phyloP scores from a whole-genome alignment of 2,329 filamentous ascomycete genomes.

The Fragosphaeria purpurea region DNA sequence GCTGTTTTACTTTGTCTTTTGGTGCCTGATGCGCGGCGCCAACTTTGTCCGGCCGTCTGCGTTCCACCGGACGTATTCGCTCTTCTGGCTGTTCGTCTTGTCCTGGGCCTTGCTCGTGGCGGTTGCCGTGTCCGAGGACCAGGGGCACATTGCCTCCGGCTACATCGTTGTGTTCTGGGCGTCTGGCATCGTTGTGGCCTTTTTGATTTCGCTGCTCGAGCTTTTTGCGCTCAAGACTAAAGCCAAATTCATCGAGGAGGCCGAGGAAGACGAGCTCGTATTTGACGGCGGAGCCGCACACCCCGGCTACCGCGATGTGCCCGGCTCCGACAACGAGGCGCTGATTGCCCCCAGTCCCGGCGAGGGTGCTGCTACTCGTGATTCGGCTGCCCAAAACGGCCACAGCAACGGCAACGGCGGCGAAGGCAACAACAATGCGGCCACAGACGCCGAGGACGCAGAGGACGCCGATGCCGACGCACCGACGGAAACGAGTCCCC shows the following conservation, averaged over 20 bases:
- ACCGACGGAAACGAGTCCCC: slow-evolving; percentile 44
- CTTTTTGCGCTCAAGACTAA: slow-evolving; percentile 68
- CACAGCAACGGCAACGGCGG: slow-evolving; percentile 19
- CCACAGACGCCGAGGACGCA: slow-evolving; percentile 9
- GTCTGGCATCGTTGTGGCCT: slow-evolving; percentile 61
- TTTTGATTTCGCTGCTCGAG: slow-evolving; percentile 68
- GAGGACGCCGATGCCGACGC: slow-evolving; percentile 26
- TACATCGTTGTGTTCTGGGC: slow-evolving; percentile 80
- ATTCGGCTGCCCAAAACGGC: slow-evolving; percentile 17
- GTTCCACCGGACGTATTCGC: slow-evolving; percentile 68
- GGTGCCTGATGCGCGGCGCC: slow-evolving; percentile 71
- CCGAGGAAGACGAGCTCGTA: slow-evolving; percentile 34
- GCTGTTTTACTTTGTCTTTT: slow-evolving; percentile 69
- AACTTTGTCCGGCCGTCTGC: slow-evolving; percentile 76
- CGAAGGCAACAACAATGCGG: not conserved
- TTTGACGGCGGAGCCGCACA: not conserved
- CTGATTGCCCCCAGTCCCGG: slow-evolving; percentile 31
- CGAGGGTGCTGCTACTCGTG: slow-evolving; percentile 17
- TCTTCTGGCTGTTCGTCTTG: slow-evolving; percentile 74
- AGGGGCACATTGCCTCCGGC: slow-evolving; percentile 60
- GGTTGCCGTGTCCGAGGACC: slow-evolving; percentile 66
- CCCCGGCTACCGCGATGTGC: slow-evolving; percentile 4
- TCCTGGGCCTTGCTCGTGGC: slow-evolving; percentile 64
- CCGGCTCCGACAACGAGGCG: slow-evolving; percentile 18
- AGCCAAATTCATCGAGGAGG: slow-evolving; percentile 52